These are phyloP conservation scores for Pochonia chlamydosporia DNA, from an alignment of 2,329 filamentous ascomycete genomes.

Conservation along the genomic window DNA sequence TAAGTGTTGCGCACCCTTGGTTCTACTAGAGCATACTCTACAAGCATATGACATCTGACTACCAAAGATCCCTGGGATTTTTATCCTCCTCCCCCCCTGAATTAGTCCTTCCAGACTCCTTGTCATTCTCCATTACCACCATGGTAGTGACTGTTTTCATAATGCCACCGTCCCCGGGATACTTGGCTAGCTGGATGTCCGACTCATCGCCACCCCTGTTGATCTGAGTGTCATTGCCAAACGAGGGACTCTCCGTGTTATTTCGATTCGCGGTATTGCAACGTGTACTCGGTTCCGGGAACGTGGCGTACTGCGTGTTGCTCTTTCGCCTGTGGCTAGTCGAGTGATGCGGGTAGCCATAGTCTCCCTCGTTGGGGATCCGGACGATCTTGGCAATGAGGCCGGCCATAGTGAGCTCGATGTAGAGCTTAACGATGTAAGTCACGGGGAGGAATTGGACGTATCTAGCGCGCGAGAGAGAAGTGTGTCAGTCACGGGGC, in stretches of 20 bases:
- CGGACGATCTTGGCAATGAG: constrained; percentile 36
- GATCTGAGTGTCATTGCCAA: constrained; percentile 6
- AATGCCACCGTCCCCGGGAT: too few relatives aligned
- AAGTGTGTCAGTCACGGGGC: too few relatives aligned
- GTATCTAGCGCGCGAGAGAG: too few relatives aligned
- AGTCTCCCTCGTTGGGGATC: neutral
- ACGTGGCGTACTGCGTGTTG: constrained; percentile 1
- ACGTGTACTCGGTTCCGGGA: neutral
- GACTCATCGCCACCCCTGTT: neutral
- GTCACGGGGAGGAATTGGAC: constrained; percentile 45
- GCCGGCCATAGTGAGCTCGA: constrained; percentile 47
- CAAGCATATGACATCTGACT: too few relatives aligned
- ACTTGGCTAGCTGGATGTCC: too few relatives aligned
- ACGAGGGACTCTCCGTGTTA: neutral
- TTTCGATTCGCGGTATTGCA: neutral
- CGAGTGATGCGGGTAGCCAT: neutral
- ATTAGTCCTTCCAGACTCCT: too few relatives aligned
- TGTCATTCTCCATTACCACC: too few relatives aligned
- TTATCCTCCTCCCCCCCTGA: too few relatives aligned
- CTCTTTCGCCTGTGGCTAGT: neutral
- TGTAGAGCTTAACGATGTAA: too few relatives aligned
- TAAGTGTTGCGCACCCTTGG: too few relatives aligned
- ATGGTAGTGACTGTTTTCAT: constrained; percentile 1
- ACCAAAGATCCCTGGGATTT: too few relatives aligned
- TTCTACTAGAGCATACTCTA: too few relatives aligned